Percentiles rank a stretch among this genome's conserved stretches.
Conservation (phyloP, 164 flowering plant species). For the Vitis rupestris region DNA sequence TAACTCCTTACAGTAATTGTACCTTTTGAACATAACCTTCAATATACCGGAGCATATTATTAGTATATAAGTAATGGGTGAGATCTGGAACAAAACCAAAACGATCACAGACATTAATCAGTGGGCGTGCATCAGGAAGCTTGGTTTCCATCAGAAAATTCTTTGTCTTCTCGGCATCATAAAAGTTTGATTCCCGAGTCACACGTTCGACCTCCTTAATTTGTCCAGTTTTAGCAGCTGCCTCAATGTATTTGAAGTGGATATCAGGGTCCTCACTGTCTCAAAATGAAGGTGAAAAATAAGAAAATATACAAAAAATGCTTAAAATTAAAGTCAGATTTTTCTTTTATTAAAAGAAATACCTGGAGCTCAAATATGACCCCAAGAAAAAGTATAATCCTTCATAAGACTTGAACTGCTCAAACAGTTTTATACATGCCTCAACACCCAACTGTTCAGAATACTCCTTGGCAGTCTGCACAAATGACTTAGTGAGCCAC, state of each 20-base stretch:
- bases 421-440: conserved; percentile 91
- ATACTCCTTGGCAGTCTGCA: conserved; percentile 94
- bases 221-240: conserved; percentile 99
- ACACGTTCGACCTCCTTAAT: conserved; percentile 98
- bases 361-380: conserved; percentile 97
- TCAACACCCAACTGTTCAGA: conserved; percentile 97
- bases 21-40: conserved; percentile 99
- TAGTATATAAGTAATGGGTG: conserved; percentile 89
- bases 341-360: conserved; percentile 4
- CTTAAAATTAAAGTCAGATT: not conserved
- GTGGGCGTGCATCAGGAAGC: conserved; percentile 98
- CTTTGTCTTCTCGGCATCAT: conserved; percentile 95
- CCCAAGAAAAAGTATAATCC: conserved; percentile 97
- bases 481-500: not conserved
- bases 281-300: conserved; percentile 10
- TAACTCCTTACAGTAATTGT: not conserved
- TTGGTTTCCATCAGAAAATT: conserved; percentile 98
- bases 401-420: conserved; percentile 97
- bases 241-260: conserved; percentile 97
- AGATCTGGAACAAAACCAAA: conserved; percentile 99
- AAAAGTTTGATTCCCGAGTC: conserved; percentile 96
- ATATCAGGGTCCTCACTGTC: conserved; percentile 99
- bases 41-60: conserved; percentile 97
- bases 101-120: conserved; percentile 97
- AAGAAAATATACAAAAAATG: not conserved